phyloP scores from a whole-genome alignment of 495 filamentous ascomycete species.

The Penicillium tannophilum region DNA sequence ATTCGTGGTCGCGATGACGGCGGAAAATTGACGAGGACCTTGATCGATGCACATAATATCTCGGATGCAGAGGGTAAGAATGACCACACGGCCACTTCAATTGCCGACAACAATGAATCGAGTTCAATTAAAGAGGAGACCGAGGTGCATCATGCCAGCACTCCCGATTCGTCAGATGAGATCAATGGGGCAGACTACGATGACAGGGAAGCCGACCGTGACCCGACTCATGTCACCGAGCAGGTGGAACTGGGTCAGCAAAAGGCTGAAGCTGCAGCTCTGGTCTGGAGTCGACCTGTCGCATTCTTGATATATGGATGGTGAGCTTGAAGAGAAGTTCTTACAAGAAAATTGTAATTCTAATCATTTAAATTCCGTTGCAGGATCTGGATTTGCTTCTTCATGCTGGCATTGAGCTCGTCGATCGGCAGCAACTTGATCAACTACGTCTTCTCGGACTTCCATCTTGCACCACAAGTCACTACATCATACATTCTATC shows the following conservation, averaged over 20 bases:
- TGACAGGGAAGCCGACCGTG: slow-evolving; percentile 24
- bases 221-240: slow-evolving; percentile 29
- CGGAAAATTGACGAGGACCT: neutral
- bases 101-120: neutral
- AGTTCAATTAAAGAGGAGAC: neutral
- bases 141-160: neutral
- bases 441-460: slow-evolving; percentile 40
- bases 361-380: neutral
- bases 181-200: slow-evolving; percentile 24
- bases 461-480: slow-evolving; percentile 39
- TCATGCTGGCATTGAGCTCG: slow-evolving; percentile 44
- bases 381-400: slow-evolving; percentile 49
- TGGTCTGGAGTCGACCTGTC: slow-evolving; percentile 40
- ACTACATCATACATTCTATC: slow-evolving; percentile 39
- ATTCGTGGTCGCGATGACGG: slow-evolving; percentile 13
- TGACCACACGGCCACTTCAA: neutral
- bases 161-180: slow-evolving; percentile 6
- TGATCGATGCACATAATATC: slow-evolving; percentile 2
- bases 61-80: neutral
- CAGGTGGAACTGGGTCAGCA: slow-evolving; percentile 38
- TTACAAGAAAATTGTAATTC: neutral
- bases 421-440: slow-evolving; percentile 38
- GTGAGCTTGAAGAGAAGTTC: slow-evolving; percentile 36
- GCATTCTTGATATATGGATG: slow-evolving; percentile 41
- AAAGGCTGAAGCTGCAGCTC: slow-evolving; percentile 47